Percentiles rank a stretch among this genome's conserved stretches.
Conservation (phyloP, 305 asterid species). For the Fraxinus velutina region DNA sequence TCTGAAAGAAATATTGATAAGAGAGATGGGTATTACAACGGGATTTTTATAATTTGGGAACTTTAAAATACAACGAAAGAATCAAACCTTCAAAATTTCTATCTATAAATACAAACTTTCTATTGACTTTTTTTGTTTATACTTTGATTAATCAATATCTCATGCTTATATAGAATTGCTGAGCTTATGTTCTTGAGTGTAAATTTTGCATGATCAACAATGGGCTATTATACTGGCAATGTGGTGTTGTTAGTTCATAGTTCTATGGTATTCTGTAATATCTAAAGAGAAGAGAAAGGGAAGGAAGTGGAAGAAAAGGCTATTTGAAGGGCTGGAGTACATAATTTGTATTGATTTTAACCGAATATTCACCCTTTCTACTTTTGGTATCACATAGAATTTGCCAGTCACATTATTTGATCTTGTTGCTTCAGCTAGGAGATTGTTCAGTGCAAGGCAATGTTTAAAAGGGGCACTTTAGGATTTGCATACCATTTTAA, state of each 20-base stretch:
- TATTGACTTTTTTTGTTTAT: background rate
- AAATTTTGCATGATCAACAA: background rate
- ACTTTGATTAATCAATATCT: constrained; percentile 2
- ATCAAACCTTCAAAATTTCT: background rate
- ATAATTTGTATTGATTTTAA: background rate
- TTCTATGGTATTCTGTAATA: background rate
- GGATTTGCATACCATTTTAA: background rate
- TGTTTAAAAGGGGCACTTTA: background rate
- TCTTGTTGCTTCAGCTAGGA: constrained; percentile 5
- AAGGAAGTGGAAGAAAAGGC: constrained; percentile 2
- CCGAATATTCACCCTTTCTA: background rate
- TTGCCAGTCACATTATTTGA: constrained; percentile 1
- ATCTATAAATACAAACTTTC: background rate
- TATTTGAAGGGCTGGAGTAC: background rate
- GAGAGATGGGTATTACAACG: background rate
- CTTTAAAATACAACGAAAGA: background rate
- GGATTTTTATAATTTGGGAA: background rate
- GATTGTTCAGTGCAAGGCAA: constrained; percentile 5
- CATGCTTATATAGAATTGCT: background rate
- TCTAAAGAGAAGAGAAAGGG: background rate
- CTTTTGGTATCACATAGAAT: constrained; percentile 10
- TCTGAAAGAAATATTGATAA: background rate
- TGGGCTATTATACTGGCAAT: background rate
- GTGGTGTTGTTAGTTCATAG: background rate
- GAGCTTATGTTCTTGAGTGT: background rate